Evolutionary conservation across 73 alveolate genomes (phyloP).

Genomic region (Paramecium sexaurelia): DNA sequence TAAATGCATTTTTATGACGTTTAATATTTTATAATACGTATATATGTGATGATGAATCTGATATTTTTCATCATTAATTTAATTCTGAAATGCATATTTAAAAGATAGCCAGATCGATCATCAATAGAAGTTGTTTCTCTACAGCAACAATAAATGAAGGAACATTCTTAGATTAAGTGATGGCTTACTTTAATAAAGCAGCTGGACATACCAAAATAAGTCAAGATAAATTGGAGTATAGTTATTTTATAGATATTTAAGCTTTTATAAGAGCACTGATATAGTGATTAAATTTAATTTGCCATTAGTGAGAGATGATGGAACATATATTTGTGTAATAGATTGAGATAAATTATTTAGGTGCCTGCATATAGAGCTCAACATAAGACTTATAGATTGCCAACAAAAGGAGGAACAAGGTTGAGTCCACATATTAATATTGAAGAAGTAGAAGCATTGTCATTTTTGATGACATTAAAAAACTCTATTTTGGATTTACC

Average conservation of each 20-base stretch:
- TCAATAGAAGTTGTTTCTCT: neutral
- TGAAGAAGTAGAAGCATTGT: constrained; percentile 81
- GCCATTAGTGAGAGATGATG: constrained; percentile 81
- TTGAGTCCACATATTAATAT: constrained; percentile 74
- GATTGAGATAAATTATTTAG: constrained; percentile 50
- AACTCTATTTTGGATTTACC: constrained; percentile 82
- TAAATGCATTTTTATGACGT: constrained; percentile 37
- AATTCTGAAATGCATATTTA: neutral
- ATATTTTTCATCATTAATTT: neutral
- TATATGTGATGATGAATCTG: constrained; percentile 32
- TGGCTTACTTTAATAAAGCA: constrained; percentile 80
- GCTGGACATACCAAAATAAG: constrained; percentile 75
- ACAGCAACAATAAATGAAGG: constrained; percentile 35
- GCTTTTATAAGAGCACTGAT: constrained; percentile 74
- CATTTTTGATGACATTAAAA: constrained; percentile 85
- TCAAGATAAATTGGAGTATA: constrained; percentile 68
- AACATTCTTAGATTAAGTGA: constrained; percentile 78
- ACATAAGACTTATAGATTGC: constrained; percentile 83
- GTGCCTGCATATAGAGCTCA: constrained; percentile 86
- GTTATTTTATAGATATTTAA: neutral
- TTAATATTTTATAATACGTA: neutral
- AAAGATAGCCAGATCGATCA: neutral
- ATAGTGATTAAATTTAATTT: constrained; percentile 71
- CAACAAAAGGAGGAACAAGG: constrained; percentile 90
- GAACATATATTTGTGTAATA: constrained; percentile 69